These are phyloP conservation scores for Trichoderma reesei DNA, from an alignment of 495 filamentous ascomycete genomes.

Conservation along the genomic window DNA sequence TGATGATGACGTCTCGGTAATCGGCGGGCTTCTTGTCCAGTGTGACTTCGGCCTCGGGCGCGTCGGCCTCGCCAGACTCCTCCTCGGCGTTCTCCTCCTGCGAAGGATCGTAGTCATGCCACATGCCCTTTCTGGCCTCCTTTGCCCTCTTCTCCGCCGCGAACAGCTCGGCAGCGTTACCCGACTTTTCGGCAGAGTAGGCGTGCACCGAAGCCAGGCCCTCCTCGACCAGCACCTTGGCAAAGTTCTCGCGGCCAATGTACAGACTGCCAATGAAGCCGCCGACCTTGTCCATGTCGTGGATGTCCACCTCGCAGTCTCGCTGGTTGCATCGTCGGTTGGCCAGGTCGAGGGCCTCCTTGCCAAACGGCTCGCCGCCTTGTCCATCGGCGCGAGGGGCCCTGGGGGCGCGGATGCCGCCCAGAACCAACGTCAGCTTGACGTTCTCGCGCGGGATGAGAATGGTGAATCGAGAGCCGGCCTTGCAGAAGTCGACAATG, in stretches of 20 bases:
- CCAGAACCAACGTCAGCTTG: conserved; percentile 91
- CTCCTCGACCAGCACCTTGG: conserved; percentile 88
- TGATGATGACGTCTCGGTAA: conserved; percentile 87
- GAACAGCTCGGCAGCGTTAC: conserved; percentile 75
- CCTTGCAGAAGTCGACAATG: conserved; percentile 94
- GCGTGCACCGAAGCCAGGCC: conserved; percentile 83
- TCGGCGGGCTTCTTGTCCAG: conserved; percentile 58
- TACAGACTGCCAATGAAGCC: conserved; percentile 96
- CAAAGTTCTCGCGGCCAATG: conserved; percentile 91
- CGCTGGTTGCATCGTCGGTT: conserved; percentile 83
- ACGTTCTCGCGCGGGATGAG: conserved; percentile 86
- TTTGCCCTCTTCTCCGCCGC: conserved; percentile 85
- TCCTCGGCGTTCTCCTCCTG: conserved; percentile 57
- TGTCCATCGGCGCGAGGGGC: conserved; percentile 71
- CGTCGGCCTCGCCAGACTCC: conserved; percentile 39
- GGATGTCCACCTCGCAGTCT: conserved; percentile 92
- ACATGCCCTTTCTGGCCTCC: conserved; percentile 73
- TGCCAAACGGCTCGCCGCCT: conserved; percentile 83
- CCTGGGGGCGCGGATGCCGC: conserved; percentile 84
- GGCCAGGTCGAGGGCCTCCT: conserved; percentile 86
- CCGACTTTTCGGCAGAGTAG: conserved; percentile 93
- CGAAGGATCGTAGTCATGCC: conserved; percentile 88
- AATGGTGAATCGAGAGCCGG: conserved; percentile 86
- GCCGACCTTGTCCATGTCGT: conserved; percentile 90
- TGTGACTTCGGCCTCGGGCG: conserved; percentile 30